Conservation (phyloP, 805 yeast species). For the Candida pini region DNA sequence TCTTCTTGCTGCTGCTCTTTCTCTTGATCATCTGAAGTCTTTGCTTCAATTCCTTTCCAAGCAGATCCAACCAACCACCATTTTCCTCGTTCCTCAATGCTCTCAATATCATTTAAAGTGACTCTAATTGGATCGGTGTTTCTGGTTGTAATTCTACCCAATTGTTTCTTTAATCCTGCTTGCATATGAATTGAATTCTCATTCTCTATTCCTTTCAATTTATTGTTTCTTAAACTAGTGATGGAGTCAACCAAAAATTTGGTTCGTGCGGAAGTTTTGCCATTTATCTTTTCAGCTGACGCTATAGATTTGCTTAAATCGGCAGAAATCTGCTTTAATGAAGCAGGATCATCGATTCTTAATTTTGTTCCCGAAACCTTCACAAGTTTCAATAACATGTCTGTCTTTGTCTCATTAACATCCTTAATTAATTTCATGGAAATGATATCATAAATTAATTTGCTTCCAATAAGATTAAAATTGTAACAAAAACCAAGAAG, state of each 20-base stretch:
- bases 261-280: constrained; percentile 52
- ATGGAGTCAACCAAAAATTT: constrained; percentile 82
- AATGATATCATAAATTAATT: constrained; percentile 73
- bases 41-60: constrained; percentile 68
- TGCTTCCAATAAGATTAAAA: constrained; percentile 70
- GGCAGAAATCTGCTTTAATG: constrained; percentile 73
- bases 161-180: constrained; percentile 55
- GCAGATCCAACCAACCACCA: constrained; percentile 99
- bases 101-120: constrained; percentile 71
- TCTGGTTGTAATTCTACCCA: constrained; percentile 46
- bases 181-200: constrained; percentile 49
- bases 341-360: constrained; percentile 83
- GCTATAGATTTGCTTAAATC: constrained; percentile 46
- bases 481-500: constrained; percentile 72
- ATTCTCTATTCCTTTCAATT: constrained; percentile 48
- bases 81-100: constrained; percentile 76
- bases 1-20: constrained; percentile 6
- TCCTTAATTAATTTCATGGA: constrained; percentile 31
- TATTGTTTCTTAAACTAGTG: constrained; percentile 80
- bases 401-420: constrained; percentile 68
- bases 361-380: constrained; percentile 77
- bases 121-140: constrained; percentile 78
- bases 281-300: constrained; percentile 29
- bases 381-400: constrained; percentile 64
- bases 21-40: constrained; percentile 6